phyloP scores from a whole-genome alignment of 2,329 filamentous ascomycete species.

The Talaromyces pinophilus region DNA sequence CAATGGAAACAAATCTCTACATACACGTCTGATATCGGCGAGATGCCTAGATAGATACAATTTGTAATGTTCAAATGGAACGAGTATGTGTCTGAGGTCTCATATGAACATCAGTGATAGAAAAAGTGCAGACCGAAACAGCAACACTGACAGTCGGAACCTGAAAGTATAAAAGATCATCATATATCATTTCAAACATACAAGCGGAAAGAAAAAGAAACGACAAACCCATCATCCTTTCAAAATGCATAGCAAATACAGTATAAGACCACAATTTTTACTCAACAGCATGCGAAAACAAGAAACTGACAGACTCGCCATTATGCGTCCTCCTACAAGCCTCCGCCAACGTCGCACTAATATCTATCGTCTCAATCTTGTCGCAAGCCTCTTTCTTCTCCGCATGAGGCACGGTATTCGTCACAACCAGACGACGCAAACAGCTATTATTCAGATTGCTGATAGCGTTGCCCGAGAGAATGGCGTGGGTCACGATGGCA shows the following conservation, averaged over 20 bases:
- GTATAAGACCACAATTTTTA: background rate
- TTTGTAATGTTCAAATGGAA: background rate
- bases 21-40: background rate
- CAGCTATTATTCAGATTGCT: conserved; percentile 79
- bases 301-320: conserved; percentile 54
- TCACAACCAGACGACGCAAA: conserved; percentile 79
- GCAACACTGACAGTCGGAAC: background rate
- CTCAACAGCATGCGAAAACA: conserved; percentile 52
- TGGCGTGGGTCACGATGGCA: conserved; percentile 93
- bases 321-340: conserved; percentile 54
- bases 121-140: background rate
- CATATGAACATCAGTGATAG: background rate
- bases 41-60: background rate
- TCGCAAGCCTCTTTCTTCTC: conserved; percentile 78
- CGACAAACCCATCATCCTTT: background rate
- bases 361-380: conserved; percentile 86
- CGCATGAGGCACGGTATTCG: conserved; percentile 80
- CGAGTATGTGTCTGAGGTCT: background rate
- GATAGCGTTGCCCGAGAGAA: conserved; percentile 83
- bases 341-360: conserved; percentile 70
- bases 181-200: conserved; percentile 10
- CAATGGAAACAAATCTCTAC: background rate
- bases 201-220: background rate
- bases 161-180: background rate
- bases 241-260: conserved; percentile 5